Base-by-base conservation (phyloP, 2,329 filamentous ascomycete genomes). In the Paecilomyces formosus region DNA sequence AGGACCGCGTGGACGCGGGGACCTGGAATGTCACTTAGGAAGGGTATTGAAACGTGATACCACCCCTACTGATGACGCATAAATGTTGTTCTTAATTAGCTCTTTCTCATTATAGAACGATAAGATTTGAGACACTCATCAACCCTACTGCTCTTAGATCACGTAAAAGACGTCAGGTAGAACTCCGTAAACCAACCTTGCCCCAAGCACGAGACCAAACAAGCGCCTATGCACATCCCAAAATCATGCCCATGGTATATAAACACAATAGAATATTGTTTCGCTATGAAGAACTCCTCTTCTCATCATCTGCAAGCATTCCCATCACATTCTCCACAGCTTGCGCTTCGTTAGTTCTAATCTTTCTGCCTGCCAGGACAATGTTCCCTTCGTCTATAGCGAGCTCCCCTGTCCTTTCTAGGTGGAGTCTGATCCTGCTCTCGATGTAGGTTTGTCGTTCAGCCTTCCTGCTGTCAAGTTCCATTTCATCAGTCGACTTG, bases 371-470 rank as follows among this genome's bases (percentile, higher is more conserved):
- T 53, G 69, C 68, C 58, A 76, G 65, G 35, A 73, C 66, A 9
- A 68, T 62, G 54, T 72, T 68, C 15, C 69, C 68, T 53, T 73
- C 69, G 30, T 70, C 68, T 57, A 72, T 65, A 6, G 70, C 66
- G 54, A 76, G 60, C 58, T 75, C 73, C 7, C 76, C 76, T 50
- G 72, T 68, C 24, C 76, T 71, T 76, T 96, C 90, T 49, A 97
- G 77, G 70, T 95, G 89, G 60, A 88, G 82, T 64, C 85, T 80
- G 55, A 90, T 89, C 67, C 92, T 87, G 57, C 83, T 82, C 74
- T 97, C 92, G 54, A 97, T 86, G 71, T 97, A 97, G 64, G 88
- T 83, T 58, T 88, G 81, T 60, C 93, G 81, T 71, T 94, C 86
- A 56, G 86, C 82, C 45, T 86, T 82, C 77, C 85, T 89, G 53